Evolutionary conservation across 257 asterid species (phyloP), one percentile per base, ranked within the genome.

Genomic region (Handroanthus guayacan): DNA sequence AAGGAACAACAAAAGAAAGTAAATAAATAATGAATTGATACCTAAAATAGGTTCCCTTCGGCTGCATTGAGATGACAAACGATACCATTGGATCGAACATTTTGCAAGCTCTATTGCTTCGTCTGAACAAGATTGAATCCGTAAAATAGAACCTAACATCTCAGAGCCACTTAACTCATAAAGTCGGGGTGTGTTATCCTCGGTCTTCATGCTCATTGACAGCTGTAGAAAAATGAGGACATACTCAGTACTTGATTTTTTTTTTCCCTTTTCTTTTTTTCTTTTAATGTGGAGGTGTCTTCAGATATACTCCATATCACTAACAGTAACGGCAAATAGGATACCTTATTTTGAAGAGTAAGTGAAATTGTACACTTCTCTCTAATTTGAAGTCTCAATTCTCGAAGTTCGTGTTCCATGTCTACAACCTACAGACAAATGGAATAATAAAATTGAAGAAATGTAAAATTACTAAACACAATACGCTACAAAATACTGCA

Each of bases 331-430:
- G 31, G 57, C 4, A 54, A 67, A 64, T 13, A n/a, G 74, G 72
- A 14, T 13, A 95, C 99, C 99, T 92, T 94, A 56, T 87, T 87
- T 68, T 89, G 95, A 80, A 95, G 94, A 80, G 86, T 78, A 56
- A 91, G n/a, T 45, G 99, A 91, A 70, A 89, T 68, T 43, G 90
- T 83, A 68, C 89, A 79, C 81, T 92, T 95, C 84, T 91, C 97
- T 76, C 84, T 82, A 63, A 92, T 91, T 80, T 89, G 98, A 77
- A 86, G 80, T 81, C 96, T 87, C 76, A 95, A 84, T 38, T 92
- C 99, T 65, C 89, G 90, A 67, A 95, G 89, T 78, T 95, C 98
- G 57, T 90, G 93, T 76, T 95, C 97, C 99, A 92, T 92, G 86
- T 92, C 99, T 79, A 87, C 90, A 52, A 95, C 98, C 99, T 95